Evolutionary conservation across 148 eudicot species (phyloP).

Genomic region (Limonium bicolor): DNA sequence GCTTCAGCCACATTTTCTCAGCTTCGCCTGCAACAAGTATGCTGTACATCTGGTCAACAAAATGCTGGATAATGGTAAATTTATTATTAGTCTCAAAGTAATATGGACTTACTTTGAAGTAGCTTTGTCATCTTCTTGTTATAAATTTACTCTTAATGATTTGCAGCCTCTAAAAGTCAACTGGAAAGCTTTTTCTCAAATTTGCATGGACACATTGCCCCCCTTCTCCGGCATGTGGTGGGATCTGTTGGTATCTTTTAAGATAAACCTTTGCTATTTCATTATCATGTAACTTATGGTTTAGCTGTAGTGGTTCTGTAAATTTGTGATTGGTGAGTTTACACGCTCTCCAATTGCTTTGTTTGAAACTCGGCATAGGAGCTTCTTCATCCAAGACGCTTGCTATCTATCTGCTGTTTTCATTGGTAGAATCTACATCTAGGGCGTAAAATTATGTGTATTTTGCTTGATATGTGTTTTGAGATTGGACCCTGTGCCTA

Average conservation of each 20-base stretch:
- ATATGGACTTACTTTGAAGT: background rate
- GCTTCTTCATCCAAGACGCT: too few species aligned
- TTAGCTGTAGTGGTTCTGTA: too few species aligned
- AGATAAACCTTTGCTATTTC: background rate
- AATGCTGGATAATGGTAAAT: conserved; percentile 79
- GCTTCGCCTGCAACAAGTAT: conserved; percentile 68
- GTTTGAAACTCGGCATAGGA: too few species aligned
- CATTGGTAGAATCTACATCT: too few species aligned
- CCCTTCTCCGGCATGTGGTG: conserved; percentile 78
- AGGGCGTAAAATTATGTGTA: too few species aligned
- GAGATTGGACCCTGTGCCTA: too few species aligned
- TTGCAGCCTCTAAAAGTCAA: conserved; percentile 83
- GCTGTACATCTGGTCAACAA: conserved; percentile 85
- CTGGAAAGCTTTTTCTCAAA: conserved; percentile 58
- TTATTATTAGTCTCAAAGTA: background rate
- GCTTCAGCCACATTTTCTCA: conserved; percentile 69
- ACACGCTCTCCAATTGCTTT: too few species aligned
- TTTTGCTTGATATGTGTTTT: too few species aligned
- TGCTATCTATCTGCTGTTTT: too few species aligned
- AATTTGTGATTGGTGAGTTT: too few species aligned
- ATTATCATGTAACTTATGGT: background rate
- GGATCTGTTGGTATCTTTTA: conserved; percentile 74
- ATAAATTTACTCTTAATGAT: background rate
- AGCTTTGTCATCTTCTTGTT: background rate
- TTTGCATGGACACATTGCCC: conserved; percentile 84